Conservation (phyloP, 1,284 basidiomycete genomes). For the Macrocybe sp. region DNA sequence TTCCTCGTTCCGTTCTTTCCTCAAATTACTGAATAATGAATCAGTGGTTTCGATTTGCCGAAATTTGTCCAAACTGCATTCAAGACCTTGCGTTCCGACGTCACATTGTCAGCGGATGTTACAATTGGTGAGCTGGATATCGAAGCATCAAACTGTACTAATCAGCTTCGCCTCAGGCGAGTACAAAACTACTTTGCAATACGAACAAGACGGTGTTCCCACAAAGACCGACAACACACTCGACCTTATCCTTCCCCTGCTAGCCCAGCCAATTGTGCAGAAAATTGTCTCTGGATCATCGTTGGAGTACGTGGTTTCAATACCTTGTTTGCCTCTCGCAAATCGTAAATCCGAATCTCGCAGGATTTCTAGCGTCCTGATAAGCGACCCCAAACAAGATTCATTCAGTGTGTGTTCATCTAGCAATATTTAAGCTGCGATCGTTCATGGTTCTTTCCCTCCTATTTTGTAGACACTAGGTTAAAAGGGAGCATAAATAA, state of each 20-base stretch:
- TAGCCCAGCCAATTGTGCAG: slow-evolving; percentile 80
- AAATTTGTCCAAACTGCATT: slow-evolving; percentile 66
- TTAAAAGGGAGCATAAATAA: slow-evolving; percentile 68
- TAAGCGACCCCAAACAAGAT: slow-evolving; percentile 49
- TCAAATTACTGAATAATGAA: slow-evolving; percentile 3
- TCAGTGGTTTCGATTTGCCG: slow-evolving; percentile 65
- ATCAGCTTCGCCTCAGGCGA: slow-evolving; percentile 36
- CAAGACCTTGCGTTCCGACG: slow-evolving; percentile 56
- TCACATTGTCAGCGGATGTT: slow-evolving; percentile 51
- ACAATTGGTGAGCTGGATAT: slow-evolving; percentile 45
- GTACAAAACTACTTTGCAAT: slow-evolving; percentile 59
- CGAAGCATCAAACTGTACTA: not conserved
- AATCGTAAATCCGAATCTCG: not conserved
- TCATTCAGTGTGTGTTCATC: slow-evolving; percentile 46
- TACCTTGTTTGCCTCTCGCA: slow-evolving; percentile 2
- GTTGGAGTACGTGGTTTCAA: slow-evolving; percentile 39
- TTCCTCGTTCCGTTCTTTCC: slow-evolving; percentile 4
- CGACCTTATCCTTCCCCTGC: slow-evolving; percentile 62
- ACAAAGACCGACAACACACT: slow-evolving; percentile 60
- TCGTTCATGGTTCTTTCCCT: not conserved
- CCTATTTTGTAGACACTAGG: slow-evolving; percentile 36
- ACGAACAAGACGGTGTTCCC: slow-evolving; percentile 54
- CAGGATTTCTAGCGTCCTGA: slow-evolving; percentile 56
- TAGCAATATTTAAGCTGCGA: not conserved
- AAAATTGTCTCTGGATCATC: slow-evolving; percentile 60